phyloP scores from a whole-genome alignment of 108 stramenopile species.

The Conticribra weissflogii region DNA sequence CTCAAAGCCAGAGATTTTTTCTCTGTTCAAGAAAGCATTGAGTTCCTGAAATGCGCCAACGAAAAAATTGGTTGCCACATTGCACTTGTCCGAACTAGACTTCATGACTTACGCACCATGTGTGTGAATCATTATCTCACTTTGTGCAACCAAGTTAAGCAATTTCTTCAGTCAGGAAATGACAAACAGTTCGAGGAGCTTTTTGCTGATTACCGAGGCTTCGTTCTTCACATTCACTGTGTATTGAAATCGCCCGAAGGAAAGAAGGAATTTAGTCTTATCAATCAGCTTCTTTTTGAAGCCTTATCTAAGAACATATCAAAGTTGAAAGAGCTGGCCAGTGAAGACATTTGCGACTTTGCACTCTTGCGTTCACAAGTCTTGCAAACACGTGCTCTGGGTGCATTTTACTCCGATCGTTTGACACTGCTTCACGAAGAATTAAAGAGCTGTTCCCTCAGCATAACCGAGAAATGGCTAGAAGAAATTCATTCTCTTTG shows the following conservation, averaged over 20 bases:
- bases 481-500: conserved; percentile 35
- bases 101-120: conserved; percentile 24
- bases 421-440: conserved; percentile 48
- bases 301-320: conserved; percentile 35
- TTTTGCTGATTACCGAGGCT: conserved; percentile 50
- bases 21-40: conserved; percentile 40
- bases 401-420: conserved; percentile 51
- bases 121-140: conserved; percentile 21
- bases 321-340: conserved; percentile 4
- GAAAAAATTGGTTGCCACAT: conserved; percentile 39
- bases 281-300: conserved; percentile 54
- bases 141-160: conserved; percentile 36
- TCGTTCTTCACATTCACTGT: conserved; percentile 37
- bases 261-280: conserved; percentile 35
- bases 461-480: conserved; percentile 35
- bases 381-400: conserved; percentile 28
- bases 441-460: conserved; percentile 8
- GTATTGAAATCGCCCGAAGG: conserved; percentile 20
- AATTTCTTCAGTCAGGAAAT: conserved; percentile 31
- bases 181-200: conserved; percentile 42
- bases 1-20: conserved; percentile 39
- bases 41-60: conserved; percentile 35
- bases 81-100: conserved; percentile 2
- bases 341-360: conserved; percentile 38
- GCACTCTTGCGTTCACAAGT: conserved; percentile 26